These are phyloP conservation scores for Yamadazyma jaroonii DNA, from an alignment of 1,139 yeast species.

Conservation along the genomic window DNA sequence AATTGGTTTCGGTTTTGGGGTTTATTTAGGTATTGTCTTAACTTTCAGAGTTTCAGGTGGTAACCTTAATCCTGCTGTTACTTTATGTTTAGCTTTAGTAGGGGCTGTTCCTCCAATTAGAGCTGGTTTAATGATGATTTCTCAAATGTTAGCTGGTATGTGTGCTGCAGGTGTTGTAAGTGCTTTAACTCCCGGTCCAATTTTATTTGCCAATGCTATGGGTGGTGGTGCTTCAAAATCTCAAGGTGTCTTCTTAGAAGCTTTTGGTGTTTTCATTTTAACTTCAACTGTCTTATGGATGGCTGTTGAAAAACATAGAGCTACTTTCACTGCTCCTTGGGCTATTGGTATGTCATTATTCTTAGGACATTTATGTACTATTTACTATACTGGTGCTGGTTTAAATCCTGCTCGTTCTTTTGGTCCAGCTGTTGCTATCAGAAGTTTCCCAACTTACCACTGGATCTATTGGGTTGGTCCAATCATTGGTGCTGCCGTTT, in stretches of 20 bases:
- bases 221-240: constrained; percentile 72
- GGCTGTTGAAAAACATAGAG: constrained; percentile 81
- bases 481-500: constrained; percentile 62
- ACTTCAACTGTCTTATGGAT: constrained; percentile 76
- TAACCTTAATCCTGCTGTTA: constrained; percentile 87
- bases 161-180: constrained; percentile 90
- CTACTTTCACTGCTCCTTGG: constrained; percentile 61
- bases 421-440: constrained; percentile 78
- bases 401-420: constrained; percentile 87
- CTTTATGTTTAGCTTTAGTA: constrained; percentile 66
- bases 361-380: constrained; percentile 78
- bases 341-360: constrained; percentile 47
- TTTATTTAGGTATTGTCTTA: constrained; percentile 70
- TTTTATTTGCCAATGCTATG: constrained; percentile 68
- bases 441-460: constrained; percentile 74
- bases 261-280: constrained; percentile 72
- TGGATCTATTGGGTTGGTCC: constrained; percentile 97
- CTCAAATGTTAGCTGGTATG: constrained; percentile 84
- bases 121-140: constrained; percentile 59
- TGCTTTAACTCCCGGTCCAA: constrained; percentile 83
- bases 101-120: constrained; percentile 74
- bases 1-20: constrained; percentile 85
- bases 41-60: constrained; percentile 86
- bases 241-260: constrained; percentile 80
- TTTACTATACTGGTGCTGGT: constrained; percentile 89